Base-by-base conservation (phyloP, 164 flowering plant genomes). In the Echeveria elegans region DNA sequence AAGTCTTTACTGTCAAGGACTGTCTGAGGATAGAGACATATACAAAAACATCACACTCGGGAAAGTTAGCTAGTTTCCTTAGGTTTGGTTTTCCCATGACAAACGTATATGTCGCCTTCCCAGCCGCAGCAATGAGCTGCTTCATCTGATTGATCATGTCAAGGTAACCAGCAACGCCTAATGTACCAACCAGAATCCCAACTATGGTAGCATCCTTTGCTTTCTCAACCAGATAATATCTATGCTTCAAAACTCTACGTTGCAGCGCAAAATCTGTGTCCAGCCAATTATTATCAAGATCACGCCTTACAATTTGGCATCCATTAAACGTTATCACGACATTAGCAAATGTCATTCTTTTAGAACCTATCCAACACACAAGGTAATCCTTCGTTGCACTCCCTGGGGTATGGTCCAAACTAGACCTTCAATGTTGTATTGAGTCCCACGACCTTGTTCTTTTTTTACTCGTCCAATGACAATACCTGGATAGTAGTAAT, bases 151-250 rank as follows among this genome's bases (percentile, higher is more conserved):
- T 76, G 73, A 94, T 89, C 86, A 91, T 86, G 71, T 76, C 72
- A 67, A 84, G 96, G 76, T 91, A 94, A 58, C 98, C 98, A 77
- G 97, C 98, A 69, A 89, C 95, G 71, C 95, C 98, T 74, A 94
- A 97, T 34, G 98, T 91, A 26, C 98, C 98, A 43, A 94, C 97
- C 83, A 94, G 76, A 75, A 94, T 86, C 69, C 97, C 98, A 67
- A 94, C 76, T 68, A 94, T 89, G 66, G 82, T 89, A 48, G 98
- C 93, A 88, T 94, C 98, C 81, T 88, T 94, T 66, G 98, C 97
- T 76, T 82, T 94, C 82, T 94, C 98, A 75, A 94, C 96, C 16
- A 91, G 81, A 72, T 83, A 91, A 77, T 94, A 94, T 77, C 98
- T 89, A 60, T 96, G 96, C 84, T 82, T 91, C 15, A 91, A 88